Evolutionary conservation across 371 early-diverging fungal genomes (phyloP).

Genomic region (Mucor circinelloides): DNA sequence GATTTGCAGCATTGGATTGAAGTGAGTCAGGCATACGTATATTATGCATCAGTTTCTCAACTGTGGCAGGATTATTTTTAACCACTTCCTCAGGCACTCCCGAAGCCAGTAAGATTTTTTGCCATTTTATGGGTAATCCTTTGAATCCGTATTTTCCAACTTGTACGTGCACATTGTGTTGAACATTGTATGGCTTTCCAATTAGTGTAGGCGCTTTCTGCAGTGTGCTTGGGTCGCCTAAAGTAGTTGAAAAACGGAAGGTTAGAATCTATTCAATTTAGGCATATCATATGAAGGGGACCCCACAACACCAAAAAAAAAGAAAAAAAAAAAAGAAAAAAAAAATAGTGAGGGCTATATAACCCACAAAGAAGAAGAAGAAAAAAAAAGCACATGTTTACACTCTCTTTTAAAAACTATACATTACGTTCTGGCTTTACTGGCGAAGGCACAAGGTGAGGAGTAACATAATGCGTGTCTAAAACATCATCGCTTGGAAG

Average conservation of each 20-base stretch:
- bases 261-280: not conserved
- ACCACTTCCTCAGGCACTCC: constrained; percentile 62
- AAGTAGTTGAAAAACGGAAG: not conserved
- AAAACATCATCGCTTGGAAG: constrained; percentile 67
- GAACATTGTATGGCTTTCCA: constrained; percentile 66
- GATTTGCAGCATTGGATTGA: constrained; percentile 14
- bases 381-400: not conserved
- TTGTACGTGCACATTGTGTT: constrained; percentile 65
- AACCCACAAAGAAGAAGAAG: not conserved
- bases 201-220: constrained; percentile 37
- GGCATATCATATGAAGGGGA: not conserved
- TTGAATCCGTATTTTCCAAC: constrained; percentile 55
- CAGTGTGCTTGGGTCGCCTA: constrained; percentile 23
- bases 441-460: constrained; percentile 62
- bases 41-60: constrained; percentile 57
- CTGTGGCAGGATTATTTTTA: constrained; percentile 54
- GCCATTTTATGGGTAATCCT: constrained; percentile 65
- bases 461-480: constrained; percentile 65
- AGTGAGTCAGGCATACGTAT: constrained; percentile 56
- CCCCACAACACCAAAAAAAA: constrained; percentile 1
- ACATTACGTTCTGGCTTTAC: constrained; percentile 28
- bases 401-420: constrained; percentile 13
- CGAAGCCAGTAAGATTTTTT: constrained; percentile 52
- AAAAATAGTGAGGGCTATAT: not conserved
- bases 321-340: not conserved